A percentile compares a stretch with the other conserved stretches of the same genome.
Evolutionary conservation across 768 basidiomycete genomes (phyloP).

Genomic region (Clathrus columnatus): DNA sequence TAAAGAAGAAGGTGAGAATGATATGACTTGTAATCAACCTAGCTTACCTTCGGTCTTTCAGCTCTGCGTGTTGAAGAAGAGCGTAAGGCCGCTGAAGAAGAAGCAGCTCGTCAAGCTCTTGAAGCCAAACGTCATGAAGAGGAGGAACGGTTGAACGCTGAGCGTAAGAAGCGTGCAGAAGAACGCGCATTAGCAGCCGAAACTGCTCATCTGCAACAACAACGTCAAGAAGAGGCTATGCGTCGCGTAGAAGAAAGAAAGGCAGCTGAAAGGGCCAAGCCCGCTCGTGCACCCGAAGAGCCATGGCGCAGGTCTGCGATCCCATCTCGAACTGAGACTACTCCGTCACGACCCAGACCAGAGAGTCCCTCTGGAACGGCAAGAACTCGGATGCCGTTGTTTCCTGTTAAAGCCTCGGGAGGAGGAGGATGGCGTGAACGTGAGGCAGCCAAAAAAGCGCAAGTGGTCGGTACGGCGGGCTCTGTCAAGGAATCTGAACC

Average conservation of each 20-base stretch:
- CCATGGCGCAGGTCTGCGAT: conserved; percentile 24
- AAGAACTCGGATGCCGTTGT: conserved; percentile 16
- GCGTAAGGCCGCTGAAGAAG: conserved; percentile 38
- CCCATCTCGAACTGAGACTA: conserved; percentile 41
- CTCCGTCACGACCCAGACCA: conserved; percentile 1
- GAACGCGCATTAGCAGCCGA: conserved; percentile 46
- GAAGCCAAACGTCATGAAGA: conserved; percentile 53
- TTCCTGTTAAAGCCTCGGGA: conserved; percentile 22
- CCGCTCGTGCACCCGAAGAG: conserved; percentile 16
- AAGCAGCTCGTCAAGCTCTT: conserved; percentile 35
- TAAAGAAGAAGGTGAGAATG: conserved; percentile 30
- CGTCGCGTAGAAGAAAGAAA: conserved; percentile 29
- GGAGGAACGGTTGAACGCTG: conserved; percentile 45
- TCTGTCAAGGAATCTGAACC: conserved; percentile 27
- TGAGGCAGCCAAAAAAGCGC: conserved; percentile 35
- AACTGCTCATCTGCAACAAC: conserved; percentile 46
- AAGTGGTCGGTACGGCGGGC: conserved; percentile 19
- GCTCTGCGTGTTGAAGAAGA: conserved; percentile 42
- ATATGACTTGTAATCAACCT: conserved; percentile 10
- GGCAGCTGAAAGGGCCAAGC: conserved; percentile 24
- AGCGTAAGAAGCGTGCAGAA: conserved; percentile 44
- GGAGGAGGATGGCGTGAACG: conserved; percentile 55
- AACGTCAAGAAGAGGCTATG: conserved; percentile 65
- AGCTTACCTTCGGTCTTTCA: conserved; percentile 7
- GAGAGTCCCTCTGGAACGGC: conserved; percentile 10